Evolutionary conservation across 305 asterid species (phyloP).

Genomic region (Lippia alba): DNA sequence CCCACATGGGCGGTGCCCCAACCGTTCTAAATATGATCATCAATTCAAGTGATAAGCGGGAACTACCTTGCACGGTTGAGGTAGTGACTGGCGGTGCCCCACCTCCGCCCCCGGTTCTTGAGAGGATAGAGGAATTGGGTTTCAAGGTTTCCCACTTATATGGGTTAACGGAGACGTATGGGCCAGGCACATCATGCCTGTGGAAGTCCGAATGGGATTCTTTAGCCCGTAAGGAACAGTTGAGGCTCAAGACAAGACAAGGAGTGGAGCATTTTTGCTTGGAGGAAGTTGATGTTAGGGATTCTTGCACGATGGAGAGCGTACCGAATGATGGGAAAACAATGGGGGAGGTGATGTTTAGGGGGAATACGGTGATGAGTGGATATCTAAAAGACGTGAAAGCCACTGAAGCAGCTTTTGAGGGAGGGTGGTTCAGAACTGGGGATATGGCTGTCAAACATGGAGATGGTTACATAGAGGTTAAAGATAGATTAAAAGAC

Average conservation of each 20-base stretch:
- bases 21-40: conserved; percentile 85
- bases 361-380: conserved; percentile 84
- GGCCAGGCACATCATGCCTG: conserved; percentile 73
- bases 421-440: conserved; percentile 83
- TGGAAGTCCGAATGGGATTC: conserved; percentile 83
- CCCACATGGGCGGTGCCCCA: conserved; percentile 93
- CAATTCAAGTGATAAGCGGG: conserved; percentile 49
- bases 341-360: conserved; percentile 73
- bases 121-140: conserved; percentile 70
- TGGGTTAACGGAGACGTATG: conserved; percentile 83
- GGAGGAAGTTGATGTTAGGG: conserved; percentile 73
- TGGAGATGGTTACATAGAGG: conserved; percentile 69
- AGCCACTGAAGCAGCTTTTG: conserved; percentile 71
- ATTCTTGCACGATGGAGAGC: conserved; percentile 54
- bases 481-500: conserved; percentile 79
- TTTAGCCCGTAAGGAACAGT: conserved; percentile 51
- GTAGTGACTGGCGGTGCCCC: conserved; percentile 88
- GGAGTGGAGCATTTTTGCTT: conserved; percentile 68
- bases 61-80: conserved; percentile 68
- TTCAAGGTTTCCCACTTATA: conserved; percentile 75
- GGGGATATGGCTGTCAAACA: conserved; percentile 87
- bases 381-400: conserved; percentile 70
- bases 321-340: conserved; percentile 68
- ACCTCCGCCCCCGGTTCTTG: conserved; percentile 74
- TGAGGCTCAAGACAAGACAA: conserved; percentile 66